Evolutionary conservation across 2,329 filamentous ascomycete species (phyloP).

Genomic region (Bipolaris zeicola): DNA sequence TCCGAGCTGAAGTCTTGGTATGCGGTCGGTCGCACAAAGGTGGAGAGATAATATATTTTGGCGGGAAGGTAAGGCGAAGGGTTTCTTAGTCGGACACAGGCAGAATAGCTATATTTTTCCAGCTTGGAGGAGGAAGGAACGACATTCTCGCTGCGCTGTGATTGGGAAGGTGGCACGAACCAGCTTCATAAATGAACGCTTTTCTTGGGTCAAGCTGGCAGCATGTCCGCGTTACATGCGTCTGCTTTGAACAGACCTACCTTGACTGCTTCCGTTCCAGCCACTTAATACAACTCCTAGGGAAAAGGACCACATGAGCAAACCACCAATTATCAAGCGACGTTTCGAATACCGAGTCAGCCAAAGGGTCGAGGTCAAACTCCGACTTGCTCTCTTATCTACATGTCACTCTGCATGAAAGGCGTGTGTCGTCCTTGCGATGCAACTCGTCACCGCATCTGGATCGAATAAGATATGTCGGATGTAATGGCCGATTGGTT

Average conservation of each 20-base stretch:
- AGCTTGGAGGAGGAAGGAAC: neutral
- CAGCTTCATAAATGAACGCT: neutral
- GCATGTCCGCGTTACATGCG: neutral
- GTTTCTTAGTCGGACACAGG: neutral
- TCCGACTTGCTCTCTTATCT: neutral
- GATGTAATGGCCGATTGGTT: neutral
- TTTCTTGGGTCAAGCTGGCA: neutral
- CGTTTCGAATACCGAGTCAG: neutral
- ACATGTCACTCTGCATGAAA: slow-evolving; percentile 1
- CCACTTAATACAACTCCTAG: neutral
- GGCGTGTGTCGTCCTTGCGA: neutral
- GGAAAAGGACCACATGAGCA: neutral
- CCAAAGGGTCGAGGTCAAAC: neutral
- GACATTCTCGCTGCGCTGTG: neutral
- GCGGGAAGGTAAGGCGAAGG: neutral
- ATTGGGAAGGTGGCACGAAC: neutral
- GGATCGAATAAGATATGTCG: neutral
- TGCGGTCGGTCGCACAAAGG: neutral
- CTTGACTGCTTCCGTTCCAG: neutral
- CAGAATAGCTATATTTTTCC: neutral
- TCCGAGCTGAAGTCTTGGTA: neutral
- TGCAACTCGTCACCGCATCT: neutral
- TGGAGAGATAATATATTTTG: neutral
- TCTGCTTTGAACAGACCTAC: neutral
- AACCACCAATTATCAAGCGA: slow-evolving; percentile 2